Evolutionary conservation across 257 asterid genomes (phyloP).

Genomic region (Fraxinus americana): DNA sequence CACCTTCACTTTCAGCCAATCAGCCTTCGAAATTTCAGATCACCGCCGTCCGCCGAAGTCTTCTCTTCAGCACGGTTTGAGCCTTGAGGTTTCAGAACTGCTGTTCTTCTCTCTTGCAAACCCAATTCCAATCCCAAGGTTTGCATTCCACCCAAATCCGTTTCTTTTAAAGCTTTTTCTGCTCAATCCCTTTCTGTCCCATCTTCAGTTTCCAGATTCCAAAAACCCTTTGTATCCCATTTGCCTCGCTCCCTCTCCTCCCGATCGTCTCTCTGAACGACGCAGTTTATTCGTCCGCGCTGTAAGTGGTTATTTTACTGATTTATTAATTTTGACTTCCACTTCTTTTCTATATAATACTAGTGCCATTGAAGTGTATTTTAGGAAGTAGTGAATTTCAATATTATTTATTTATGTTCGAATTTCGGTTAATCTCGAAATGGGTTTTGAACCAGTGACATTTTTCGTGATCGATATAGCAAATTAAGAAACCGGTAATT

Average conservation of each 20-base stretch:
- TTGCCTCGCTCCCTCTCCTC: constrained; percentile 46
- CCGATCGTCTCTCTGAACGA: constrained; percentile 34
- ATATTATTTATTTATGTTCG: neutral
- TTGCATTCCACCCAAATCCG: constrained; percentile 45
- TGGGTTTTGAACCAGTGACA: neutral
- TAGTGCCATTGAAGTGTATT: neutral
- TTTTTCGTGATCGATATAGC: neutral
- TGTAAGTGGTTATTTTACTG: constrained; percentile 40
- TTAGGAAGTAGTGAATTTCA: neutral
- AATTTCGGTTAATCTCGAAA: neutral
- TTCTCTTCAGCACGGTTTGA: too few relatives aligned
- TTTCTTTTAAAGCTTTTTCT: constrained; percentile 19
- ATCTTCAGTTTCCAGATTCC: constrained; percentile 56
- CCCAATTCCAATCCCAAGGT: constrained; percentile 47
- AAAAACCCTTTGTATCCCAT: constrained; percentile 38
- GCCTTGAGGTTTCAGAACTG: constrained; percentile 10
- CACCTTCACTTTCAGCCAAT: too few relatives aligned
- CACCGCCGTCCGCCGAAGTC: too few relatives aligned
- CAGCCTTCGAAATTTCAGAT: too few relatives aligned
- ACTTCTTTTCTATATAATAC: neutral
- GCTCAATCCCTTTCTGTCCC: constrained; percentile 43
- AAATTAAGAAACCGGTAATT: too few relatives aligned
- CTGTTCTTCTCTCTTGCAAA: constrained; percentile 49
- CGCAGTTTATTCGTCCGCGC: constrained; percentile 50
- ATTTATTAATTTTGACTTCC: neutral